Evolutionary conservation across 2,329 filamentous ascomycete species (phyloP).

Genomic region (Scytalidium lignicola): DNA sequence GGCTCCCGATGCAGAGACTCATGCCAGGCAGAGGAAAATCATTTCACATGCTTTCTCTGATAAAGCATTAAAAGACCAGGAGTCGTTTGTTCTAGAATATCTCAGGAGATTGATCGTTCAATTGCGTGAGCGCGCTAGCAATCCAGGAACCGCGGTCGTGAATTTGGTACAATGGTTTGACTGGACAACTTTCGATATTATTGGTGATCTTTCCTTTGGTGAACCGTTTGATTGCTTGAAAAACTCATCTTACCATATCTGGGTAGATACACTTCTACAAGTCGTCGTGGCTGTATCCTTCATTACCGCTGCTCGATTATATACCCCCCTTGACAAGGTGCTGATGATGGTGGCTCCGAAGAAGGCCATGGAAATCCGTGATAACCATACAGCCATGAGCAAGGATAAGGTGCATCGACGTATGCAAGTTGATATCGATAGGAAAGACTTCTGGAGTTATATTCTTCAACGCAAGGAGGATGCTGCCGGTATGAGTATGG

Average conservation of each 20-base stretch:
- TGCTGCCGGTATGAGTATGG: conserved; percentile 5
- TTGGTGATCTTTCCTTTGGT: conserved; percentile 42
- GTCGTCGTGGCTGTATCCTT: conserved; percentile 13
- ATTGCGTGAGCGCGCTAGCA: too few species aligned
- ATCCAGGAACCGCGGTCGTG: background rate
- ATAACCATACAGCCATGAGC: background rate
- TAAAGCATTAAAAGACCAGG: conserved; percentile 27
- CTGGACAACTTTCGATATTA: conserved; percentile 36
- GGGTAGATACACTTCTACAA: conserved; percentile 23
- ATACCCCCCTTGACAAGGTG: conserved; percentile 2
- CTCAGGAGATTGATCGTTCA: too few species aligned
- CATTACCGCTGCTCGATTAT: background rate
- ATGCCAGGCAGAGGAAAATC: conserved; percentile 20
- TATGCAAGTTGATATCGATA: background rate
- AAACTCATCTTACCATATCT: conserved; percentile 25
- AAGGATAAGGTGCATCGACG: conserved; percentile 6
- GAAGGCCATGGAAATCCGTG: background rate
- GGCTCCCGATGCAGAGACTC: conserved; percentile 6
- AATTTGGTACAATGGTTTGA: conserved; percentile 31
- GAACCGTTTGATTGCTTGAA: conserved; percentile 36
- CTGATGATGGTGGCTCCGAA: background rate
- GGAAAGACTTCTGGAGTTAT: conserved; percentile 7
- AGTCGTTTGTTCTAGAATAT: conserved; percentile 7
- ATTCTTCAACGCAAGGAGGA: conserved; percentile 10
- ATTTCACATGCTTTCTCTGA: conserved; percentile 27